Conservation (phyloP, 2,329 filamentous ascomycete species). For the Epichloe sibirici region DNA sequence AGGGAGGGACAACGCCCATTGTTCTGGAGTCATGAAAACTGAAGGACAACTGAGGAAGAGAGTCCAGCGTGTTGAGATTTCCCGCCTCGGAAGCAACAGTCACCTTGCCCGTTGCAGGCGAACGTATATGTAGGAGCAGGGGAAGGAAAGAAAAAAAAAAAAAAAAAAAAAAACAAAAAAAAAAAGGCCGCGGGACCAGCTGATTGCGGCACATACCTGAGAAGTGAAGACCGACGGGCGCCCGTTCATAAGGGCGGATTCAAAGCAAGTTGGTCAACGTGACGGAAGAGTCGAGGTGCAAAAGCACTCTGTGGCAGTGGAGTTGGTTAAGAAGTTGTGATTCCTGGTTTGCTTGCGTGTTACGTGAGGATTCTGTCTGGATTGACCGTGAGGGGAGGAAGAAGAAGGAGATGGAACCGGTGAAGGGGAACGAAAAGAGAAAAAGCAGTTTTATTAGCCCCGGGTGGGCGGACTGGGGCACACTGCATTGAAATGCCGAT, state of each 20-base stretch:
- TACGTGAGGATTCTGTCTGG: slow-evolving; percentile 4
- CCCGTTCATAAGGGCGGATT: slow-evolving; percentile 73
- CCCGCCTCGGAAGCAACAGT: background rate
- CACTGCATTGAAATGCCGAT: too few species aligned
- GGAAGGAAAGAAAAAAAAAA: background rate
- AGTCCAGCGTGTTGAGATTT: background rate
- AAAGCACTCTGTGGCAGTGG: slow-evolving; percentile 8
- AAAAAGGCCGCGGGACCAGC: background rate
- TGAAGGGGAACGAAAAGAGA: background rate
- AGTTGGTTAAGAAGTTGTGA: background rate
- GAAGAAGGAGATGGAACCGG: slow-evolving; percentile 7
- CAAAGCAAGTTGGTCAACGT: slow-evolving; percentile 19
- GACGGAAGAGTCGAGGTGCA: slow-evolving; percentile 6
- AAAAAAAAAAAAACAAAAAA: background rate
- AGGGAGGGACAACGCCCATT: background rate
- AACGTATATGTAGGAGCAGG: background rate
- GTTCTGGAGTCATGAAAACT: background rate
- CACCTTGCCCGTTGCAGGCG: background rate
- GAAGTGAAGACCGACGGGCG: slow-evolving; percentile 76
- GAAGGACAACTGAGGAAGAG: background rate
- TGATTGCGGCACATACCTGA: slow-evolving; percentile 46
- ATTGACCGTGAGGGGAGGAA: slow-evolving; percentile 4
- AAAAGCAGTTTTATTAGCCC: background rate
- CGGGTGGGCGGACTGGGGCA: background rate
- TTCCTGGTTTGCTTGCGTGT: background rate